These are phyloP conservation scores for Laetiporus sulphureus DNA, from an alignment of 1,284 basidiomycete genomes.

Conservation along the genomic window DNA sequence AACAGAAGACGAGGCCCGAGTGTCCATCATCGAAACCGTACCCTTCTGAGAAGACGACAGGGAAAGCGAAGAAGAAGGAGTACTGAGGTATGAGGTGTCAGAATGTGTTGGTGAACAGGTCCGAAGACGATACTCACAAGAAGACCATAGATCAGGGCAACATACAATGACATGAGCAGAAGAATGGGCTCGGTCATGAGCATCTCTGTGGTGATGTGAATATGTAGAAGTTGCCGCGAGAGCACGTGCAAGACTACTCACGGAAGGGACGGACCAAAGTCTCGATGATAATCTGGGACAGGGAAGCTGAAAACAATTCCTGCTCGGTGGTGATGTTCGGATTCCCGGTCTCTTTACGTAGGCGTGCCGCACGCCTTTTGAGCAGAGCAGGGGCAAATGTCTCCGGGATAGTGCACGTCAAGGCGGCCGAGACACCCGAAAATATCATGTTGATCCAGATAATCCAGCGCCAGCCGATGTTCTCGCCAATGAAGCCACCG, in stretches of 20 bases:
- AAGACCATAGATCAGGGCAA: constrained; percentile 62
- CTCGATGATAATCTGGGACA: constrained; percentile 39
- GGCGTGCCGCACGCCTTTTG: constrained; percentile 18
- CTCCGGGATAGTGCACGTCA: constrained; percentile 40
- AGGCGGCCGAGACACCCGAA: constrained; percentile 38
- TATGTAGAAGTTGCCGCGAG: neutral
- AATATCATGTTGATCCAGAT: constrained; percentile 46
- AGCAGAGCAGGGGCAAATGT: constrained; percentile 53
- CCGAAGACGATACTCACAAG: constrained; percentile 52
- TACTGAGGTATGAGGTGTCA: no score
- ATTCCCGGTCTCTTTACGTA: constrained; percentile 35
- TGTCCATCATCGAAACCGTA: constrained; percentile 53
- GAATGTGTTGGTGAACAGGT: no score
- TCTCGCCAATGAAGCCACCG: constrained; percentile 39
- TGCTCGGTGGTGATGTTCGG: constrained; percentile 50
- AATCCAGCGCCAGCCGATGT: constrained; percentile 39
- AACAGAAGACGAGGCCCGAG: constrained; percentile 64
- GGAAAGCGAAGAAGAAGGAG: constrained; percentile 55
- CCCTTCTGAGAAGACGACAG: constrained; percentile 41
- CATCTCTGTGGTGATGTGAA: constrained; percentile 50
- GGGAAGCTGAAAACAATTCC: constrained; percentile 54
- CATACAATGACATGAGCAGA: constrained; percentile 59
- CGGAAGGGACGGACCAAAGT: constrained; percentile 38
- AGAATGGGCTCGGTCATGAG: constrained; percentile 62
- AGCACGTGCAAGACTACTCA: constrained; percentile 7